Conservation (phyloP, 768 basidiomycete genomes). For the Amanita thiersii region DNA sequence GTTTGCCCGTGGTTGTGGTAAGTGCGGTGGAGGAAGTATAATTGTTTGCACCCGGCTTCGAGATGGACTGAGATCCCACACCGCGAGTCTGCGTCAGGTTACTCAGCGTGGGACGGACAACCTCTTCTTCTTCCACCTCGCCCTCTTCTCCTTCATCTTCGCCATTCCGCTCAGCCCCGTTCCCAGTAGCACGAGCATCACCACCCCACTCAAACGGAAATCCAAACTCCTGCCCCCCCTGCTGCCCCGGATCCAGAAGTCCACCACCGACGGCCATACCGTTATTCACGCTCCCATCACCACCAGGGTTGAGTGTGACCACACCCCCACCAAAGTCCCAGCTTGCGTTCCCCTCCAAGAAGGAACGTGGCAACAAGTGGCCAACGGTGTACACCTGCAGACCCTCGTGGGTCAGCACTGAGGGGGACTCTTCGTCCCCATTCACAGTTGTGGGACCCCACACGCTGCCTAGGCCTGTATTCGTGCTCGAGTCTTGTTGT, state of each 20-base stretch:
- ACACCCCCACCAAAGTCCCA: slow-evolving; percentile 50
- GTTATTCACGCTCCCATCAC: slow-evolving; percentile 15
- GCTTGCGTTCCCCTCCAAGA: slow-evolving; percentile 45
- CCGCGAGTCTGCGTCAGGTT: slow-evolving; percentile 4
- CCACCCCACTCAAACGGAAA: too few species aligned
- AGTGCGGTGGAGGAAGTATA: slow-evolving; percentile 13
- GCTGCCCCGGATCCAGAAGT: too few species aligned
- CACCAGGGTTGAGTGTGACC: slow-evolving; percentile 15
- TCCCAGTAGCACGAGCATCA: too few species aligned
- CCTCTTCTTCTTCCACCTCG: slow-evolving; percentile 22
- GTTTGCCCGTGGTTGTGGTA: slow-evolving; percentile 15
- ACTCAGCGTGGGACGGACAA: slow-evolving; percentile 29
- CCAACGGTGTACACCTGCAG: slow-evolving; percentile 78
- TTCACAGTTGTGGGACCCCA: slow-evolving; percentile 12
- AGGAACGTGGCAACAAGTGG: slow-evolving; percentile 57
- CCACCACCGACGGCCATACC: too few species aligned
- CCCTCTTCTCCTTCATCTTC: not conserved
- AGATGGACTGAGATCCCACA: slow-evolving; percentile 15
- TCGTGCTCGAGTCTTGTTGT: not conserved
- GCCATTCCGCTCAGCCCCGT: not conserved
- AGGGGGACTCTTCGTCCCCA: slow-evolving; percentile 9
- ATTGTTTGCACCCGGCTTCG: too few species aligned
- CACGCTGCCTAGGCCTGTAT: slow-evolving; percentile 9
- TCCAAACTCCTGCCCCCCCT: too few species aligned
- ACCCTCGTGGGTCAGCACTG: slow-evolving; percentile 44